Evolutionary conservation across 2,329 filamentous ascomycete genomes (phyloP).

Genomic region (Shiraia sp.): DNA sequence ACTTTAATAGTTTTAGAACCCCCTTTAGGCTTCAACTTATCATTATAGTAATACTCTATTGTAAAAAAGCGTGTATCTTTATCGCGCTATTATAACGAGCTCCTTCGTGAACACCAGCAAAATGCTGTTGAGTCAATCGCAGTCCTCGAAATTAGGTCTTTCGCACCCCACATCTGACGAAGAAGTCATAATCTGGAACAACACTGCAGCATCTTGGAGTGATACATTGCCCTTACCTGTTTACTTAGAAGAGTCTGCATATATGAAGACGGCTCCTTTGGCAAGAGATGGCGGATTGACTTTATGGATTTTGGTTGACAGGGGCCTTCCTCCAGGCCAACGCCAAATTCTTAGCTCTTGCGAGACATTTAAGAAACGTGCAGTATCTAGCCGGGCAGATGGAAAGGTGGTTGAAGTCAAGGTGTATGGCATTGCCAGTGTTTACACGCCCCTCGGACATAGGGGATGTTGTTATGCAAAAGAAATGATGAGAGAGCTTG

Average conservation of each 20-base stretch:
- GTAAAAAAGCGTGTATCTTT: no score
- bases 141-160: constrained; percentile 48
- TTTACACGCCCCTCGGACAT: constrained; percentile 68
- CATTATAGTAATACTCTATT: no score
- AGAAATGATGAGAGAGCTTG: constrained; percentile 73
- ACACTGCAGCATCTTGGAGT: constrained; percentile 64
- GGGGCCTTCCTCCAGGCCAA: constrained; percentile 37
- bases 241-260: constrained; percentile 64
- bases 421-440: constrained; percentile 74
- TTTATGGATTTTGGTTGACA: constrained; percentile 59
- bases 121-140: no score
- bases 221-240: constrained; percentile 57
- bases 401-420: constrained; percentile 57
- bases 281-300: constrained; percentile 58
- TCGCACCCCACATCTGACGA: constrained; percentile 62
- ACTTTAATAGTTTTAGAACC: no score
- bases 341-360: constrained; percentile 58
- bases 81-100: no score
- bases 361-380: constrained; percentile 52
- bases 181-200: constrained; percentile 57
- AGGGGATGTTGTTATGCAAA: constrained; percentile 73
- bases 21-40: no score
- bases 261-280: constrained; percentile 62
- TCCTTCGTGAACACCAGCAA: no score
- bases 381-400: constrained; percentile 43